A percentile compares a stretch with the other conserved stretches of the same genome.
phyloP scores from a whole-genome alignment of 257 asterid species.

The Nicotiana tomentosiformis region DNA sequence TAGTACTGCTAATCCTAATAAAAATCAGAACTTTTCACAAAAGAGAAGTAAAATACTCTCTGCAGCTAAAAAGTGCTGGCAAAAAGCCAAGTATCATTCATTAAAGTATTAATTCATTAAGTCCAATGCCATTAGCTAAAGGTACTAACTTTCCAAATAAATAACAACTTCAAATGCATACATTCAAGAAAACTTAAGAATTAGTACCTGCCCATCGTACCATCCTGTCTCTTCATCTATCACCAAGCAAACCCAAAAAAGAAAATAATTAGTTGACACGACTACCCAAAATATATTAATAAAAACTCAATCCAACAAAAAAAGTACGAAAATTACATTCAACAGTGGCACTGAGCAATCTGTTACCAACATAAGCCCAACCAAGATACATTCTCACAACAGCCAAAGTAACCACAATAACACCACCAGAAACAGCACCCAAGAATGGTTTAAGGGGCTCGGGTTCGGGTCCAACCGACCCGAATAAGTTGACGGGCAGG shows the following conservation, averaged over 20 bases:
- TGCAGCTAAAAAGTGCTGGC: neutral
- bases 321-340: slow-evolving; percentile 47
- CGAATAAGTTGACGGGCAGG: slow-evolving; percentile 78
- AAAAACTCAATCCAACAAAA: neutral
- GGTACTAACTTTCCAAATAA: neutral
- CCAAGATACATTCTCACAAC: slow-evolving; percentile 92
- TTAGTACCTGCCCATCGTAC: slow-evolving; percentile 92
- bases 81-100: neutral
- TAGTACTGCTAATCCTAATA: neutral
- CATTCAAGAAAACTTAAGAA: neutral
- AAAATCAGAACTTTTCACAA: neutral
- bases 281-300: neutral
- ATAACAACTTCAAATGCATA: neutral
- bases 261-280: neutral
- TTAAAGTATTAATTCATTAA: neutral
- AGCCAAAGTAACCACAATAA: slow-evolving; percentile 58
- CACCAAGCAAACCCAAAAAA: slow-evolving; percentile 4
- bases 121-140: neutral
- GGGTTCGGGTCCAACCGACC: slow-evolving; percentile 55
- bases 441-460: slow-evolving; percentile 47
- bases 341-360: slow-evolving; percentile 83
- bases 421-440: slow-evolving; percentile 59
- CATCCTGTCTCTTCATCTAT: slow-evolving; percentile 99
- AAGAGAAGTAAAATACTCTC: neutral
- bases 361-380: slow-evolving; percentile 92